Evolutionary conservation across 2,329 filamentous ascomycete genomes (phyloP).

Genomic region (Amauroascus niger): DNA sequence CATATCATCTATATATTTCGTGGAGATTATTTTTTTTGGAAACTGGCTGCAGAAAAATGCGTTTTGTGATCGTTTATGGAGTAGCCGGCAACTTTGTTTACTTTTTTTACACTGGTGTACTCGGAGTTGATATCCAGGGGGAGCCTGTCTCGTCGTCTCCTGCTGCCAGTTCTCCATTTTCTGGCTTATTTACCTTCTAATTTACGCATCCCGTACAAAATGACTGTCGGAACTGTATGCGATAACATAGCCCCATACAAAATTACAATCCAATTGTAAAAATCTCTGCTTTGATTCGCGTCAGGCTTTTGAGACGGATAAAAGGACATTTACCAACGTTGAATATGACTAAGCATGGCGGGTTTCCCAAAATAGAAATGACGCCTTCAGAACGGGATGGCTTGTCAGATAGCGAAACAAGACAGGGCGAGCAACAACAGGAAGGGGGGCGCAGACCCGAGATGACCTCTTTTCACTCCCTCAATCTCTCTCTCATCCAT

Average conservation of each 20-base stretch:
- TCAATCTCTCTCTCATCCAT: neutral
- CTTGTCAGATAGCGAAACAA: neutral
- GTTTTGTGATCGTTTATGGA: neutral
- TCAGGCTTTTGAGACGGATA: neutral
- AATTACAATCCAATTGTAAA: neutral
- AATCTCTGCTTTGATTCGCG: neutral
- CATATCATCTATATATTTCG: neutral
- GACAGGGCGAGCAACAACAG: no score
- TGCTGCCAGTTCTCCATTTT: neutral
- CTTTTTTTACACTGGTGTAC: neutral
- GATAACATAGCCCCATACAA: neutral
- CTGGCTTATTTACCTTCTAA: neutral
- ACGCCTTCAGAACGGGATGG: neutral
- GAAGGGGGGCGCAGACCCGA: neutral
- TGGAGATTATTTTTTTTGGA: neutral
- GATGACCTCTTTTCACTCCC: neutral
- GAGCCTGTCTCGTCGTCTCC: neutral
- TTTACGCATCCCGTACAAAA: neutral
- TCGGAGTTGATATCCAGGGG: neutral
- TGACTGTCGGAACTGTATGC: neutral
- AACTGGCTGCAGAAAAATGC: neutral
- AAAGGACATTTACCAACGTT: neutral
- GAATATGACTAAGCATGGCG: conserved; percentile 6
- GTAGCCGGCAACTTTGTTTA: neutral
- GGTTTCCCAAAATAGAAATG: conserved; percentile 6